Evolutionary conservation across 2,329 filamentous ascomycete genomes (phyloP), one percentile per base, ranked within the genome.

Genomic region (Bipolaris oryzae): DNA sequence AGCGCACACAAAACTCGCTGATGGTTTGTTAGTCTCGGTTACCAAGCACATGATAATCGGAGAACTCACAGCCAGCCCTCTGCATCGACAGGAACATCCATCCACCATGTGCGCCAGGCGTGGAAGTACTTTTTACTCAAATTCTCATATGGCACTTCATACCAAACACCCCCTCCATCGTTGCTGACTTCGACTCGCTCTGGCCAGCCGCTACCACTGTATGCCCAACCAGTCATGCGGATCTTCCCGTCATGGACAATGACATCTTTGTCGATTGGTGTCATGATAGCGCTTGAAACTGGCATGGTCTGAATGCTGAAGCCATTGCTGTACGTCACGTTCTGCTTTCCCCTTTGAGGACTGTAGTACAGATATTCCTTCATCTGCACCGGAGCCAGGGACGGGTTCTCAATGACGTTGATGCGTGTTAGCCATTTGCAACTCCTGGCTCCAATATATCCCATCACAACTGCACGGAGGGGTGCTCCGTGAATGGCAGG

Each of bases 231-330:
- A 45, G 80, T 81, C 58, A 84, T 77, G 5, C 77, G 76, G 49
- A 89, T 87, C 44, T 77, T 80, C 7, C 87, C 86, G 15, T 83
- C 79, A 62, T 89, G 86, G 0, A 88, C 74, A 28, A 88, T 79
- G 1, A 84, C 81, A n/a, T 87, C 81, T 63, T 86, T 86, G 18
- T 82, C 81, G 75, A 79, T 78, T 0, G 87, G 87, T 0, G 82
- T 78, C 84, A 89, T 89, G 64, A 89, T 89, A 18, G 87, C 87
- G 15, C 81, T 84, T 44, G 82, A 84, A 3, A 90, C 87, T 0
- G 88, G 88, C 87, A 90, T 90, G 34, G 89, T 87, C 66, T 91
- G 88, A 64, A 89, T 90, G 60, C 83, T 84, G 58, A 88, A 87
- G 0, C 85, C 87, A 43, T 85, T 84, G 15, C 78, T 84, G 62